A percentile compares a stretch with the other conserved stretches of the same genome.
phyloP scores from a whole-genome alignment of 2,329 filamentous ascomycete species.

The Orbilia blumenaviensis region DNA sequence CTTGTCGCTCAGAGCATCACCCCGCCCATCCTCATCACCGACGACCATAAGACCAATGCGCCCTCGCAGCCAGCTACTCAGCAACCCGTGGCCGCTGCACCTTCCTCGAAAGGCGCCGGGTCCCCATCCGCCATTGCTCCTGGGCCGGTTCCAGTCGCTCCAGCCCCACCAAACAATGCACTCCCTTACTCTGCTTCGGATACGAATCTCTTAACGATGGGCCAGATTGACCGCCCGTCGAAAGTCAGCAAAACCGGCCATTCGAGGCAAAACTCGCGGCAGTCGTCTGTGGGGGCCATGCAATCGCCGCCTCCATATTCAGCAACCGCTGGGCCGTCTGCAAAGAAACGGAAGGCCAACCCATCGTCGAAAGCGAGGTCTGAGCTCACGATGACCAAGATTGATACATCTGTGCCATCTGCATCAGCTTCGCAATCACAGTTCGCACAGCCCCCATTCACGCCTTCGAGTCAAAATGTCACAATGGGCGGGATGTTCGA shows the following conservation, averaged over 20 bases:
- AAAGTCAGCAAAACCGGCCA: slow-evolving; percentile 35
- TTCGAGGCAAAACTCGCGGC: slow-evolving; percentile 57
- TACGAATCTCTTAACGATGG: slow-evolving; percentile 57
- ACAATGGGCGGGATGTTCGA: slow-evolving; percentile 62
- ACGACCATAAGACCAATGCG: slow-evolving; percentile 84
- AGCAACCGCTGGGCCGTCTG: slow-evolving; percentile 70
- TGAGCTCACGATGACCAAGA: slow-evolving; percentile 80
- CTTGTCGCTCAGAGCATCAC: slow-evolving; percentile 86
- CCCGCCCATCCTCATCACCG: slow-evolving; percentile 92
- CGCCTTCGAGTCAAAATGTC: slow-evolving; percentile 64
- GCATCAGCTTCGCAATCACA: slow-evolving; percentile 61
- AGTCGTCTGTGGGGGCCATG: slow-evolving; percentile 54
- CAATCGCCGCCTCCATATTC: slow-evolving; percentile 62
- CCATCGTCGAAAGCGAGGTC: slow-evolving; percentile 74
- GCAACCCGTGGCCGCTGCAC: slow-evolving; percentile 41
- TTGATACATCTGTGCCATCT: slow-evolving; percentile 68
- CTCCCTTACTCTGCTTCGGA: slow-evolving; percentile 50
- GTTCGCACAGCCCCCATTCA: slow-evolving; percentile 67
- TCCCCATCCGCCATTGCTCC: slow-evolving; percentile 40
- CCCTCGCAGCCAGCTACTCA: slow-evolving; percentile 59
- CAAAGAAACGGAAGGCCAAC: slow-evolving; percentile 85
- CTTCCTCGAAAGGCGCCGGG: slow-evolving; percentile 5
- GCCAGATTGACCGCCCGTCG: slow-evolving; percentile 60
- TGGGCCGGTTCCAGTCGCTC: slow-evolving; percentile 35
- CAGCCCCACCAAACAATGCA: slow-evolving; percentile 15